These are phyloP conservation scores for Pulveroboletus sp. DNA, from an alignment of 768 basidiomycete species.

Conservation along the genomic window DNA sequence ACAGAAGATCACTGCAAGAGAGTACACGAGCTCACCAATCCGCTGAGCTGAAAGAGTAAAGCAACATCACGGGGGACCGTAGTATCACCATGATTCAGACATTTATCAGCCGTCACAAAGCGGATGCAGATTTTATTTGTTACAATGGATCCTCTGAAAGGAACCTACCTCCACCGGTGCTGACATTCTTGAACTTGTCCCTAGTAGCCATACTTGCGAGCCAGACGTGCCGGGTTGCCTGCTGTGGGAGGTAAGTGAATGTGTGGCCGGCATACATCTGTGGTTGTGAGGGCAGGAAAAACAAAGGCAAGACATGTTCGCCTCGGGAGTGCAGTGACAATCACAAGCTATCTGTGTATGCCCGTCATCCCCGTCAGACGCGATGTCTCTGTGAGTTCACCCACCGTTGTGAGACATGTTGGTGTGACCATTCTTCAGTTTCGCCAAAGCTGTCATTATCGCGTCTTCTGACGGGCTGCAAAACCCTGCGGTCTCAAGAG, in stretches of 20 bases:
- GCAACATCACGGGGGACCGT: slow-evolving; percentile 72
- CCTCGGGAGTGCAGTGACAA: not conserved
- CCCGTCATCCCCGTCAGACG: no score
- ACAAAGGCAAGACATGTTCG: not conserved
- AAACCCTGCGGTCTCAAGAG: not conserved
- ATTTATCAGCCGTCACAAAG: slow-evolving; percentile 65
- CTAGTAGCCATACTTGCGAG: slow-evolving; percentile 27
- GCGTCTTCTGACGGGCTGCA: not conserved
- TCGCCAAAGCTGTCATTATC: not conserved
- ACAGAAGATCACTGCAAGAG: not conserved
- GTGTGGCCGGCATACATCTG: slow-evolving; percentile 8
- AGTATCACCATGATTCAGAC: slow-evolving; percentile 70
- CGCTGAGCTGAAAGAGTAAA: slow-evolving; percentile 38
- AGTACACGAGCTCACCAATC: slow-evolving; percentile 66
- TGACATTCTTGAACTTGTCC: slow-evolving; percentile 74
- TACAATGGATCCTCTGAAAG: slow-evolving; percentile 30
- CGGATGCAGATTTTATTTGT: slow-evolving; percentile 85
- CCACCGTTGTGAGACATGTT: not conserved
- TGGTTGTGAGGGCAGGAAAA: not conserved
- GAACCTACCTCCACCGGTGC: slow-evolving; percentile 77
- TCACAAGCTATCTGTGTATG: slow-evolving; percentile 1
- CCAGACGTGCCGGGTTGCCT: slow-evolving; percentile 11
- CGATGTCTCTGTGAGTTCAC: not conserved
- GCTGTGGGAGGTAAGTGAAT: slow-evolving; percentile 4
- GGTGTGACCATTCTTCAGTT: not conserved